Evolutionary conservation across 352 stramenopile genomes (phyloP), one percentile per base, ranked within the genome.

Genomic region (Aphanomyces astaci): DNA sequence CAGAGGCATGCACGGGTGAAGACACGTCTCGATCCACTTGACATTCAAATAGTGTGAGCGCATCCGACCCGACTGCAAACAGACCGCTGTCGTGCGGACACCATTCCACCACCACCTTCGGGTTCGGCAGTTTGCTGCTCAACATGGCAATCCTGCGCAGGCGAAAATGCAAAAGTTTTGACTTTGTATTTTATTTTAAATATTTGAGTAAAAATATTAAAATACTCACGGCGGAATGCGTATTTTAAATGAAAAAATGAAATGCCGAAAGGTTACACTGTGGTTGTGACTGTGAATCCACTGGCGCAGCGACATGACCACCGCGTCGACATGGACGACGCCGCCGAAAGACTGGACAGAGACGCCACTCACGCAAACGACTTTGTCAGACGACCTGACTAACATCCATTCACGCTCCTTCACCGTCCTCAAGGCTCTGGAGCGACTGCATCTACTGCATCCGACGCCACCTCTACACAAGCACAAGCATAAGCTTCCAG

Each of bases 51-150:
- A 95, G 71, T 32, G 83, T 86, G 69, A 95, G 69, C 64, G 86
- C 91, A 72, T 95, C 86, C 5, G 83, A 74, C 45, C 86, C 86
- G 25, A 92, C 86, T 2, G 86, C 86, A 72, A 92, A 95, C 10
- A 95, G 73, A 52, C 83, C 87, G 60, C 82, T 73, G 69, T 95
- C 83, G 49, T 95, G 81, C 15, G 86, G 86, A 33, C 81, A 92
- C 86, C 86, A 95, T 74, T 91, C 79, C 45, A 95, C 84, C 40
- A 92, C 71, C 71, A 83, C 57, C 57, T 71, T 71, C 11, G 53
- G 64, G 25, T 64, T 70, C 27, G 30, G 30, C 28, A 43, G 53
- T 43, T 71, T 71, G 32, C 30, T 71, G 31, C 33, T 68, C 62
- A 68, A 46, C 15, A 3, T 36, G 43, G 17, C 36, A 53, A 19